Evolutionary conservation across 2,329 filamentous ascomycete species (phyloP), one percentile per base, ranked within the genome.

Genomic region (Fusarium albosuccineum): DNA sequence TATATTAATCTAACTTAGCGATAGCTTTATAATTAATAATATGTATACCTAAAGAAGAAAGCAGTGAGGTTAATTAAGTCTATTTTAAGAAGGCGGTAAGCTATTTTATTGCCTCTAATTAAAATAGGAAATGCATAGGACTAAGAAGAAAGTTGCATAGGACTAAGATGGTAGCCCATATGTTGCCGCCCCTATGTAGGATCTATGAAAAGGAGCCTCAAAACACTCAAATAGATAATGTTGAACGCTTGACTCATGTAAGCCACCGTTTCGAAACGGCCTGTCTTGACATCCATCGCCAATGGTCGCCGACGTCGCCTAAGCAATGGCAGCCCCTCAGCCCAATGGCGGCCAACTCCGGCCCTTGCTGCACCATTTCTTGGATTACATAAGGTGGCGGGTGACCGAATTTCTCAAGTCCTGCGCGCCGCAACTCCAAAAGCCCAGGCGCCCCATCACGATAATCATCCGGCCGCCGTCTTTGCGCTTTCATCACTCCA

Each of bases 361-460:
- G 34, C 33, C 36, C 33, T 40, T 41, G 49, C 57, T 55, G 40
- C 42, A 41, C 44, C 49, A 59, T 55, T 34, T 22, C 45, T 37
- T 40, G 57, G 49, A 64, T 73, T 73, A 73, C 67, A 62, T 73
- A 73, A 73, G 58, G 67, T 70, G 68, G 68, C 67, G 64, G 62
- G 60, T 69, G 70, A 70, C 67, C 59, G 60, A 69, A 69, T 69
- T 73, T 73, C 62, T 56, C 52, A 55, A 51, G 45, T 41, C 44
- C 60, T 50, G 61, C 46, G 66, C 67, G 66, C 46, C 60, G 66
- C 66, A 65, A 73, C 70, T 60, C 66, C 64, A 71, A 71, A 72
- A 70, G 61, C 50, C 59, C 59, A 33, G 40, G 59, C 39, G 61
- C 59, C 64, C 55, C 64, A 60, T 71, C 61, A 66, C 58, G 56